Evolutionary conservation across 371 early-diverging fungal genomes (phyloP).

Genomic region (Rhizopus sp.): DNA sequence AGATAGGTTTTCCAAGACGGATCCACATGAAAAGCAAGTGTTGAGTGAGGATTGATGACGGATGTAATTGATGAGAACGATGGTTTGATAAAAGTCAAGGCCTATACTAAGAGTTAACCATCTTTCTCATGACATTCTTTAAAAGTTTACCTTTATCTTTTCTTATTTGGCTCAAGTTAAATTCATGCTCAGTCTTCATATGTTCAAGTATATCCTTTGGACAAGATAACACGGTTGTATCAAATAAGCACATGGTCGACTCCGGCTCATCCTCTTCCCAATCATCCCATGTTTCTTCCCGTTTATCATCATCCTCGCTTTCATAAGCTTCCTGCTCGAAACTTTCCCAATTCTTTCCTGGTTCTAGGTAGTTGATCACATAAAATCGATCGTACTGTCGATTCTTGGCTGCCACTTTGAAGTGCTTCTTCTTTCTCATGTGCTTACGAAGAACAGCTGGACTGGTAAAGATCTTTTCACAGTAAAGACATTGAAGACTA

Average conservation of each 20-base stretch:
- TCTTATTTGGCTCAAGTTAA: constrained; percentile 71
- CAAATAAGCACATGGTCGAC: constrained; percentile 77
- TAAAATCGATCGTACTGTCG: constrained; percentile 93
- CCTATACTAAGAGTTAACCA: constrained; percentile 23
- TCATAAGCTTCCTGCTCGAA: constrained; percentile 82
- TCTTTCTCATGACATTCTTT: neutral
- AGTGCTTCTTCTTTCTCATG: constrained; percentile 99
- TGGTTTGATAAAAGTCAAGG: constrained; percentile 83
- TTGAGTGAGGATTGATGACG: constrained; percentile 69
- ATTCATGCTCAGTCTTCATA: constrained; percentile 71
- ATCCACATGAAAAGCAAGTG: constrained; percentile 74
- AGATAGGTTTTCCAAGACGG: constrained; percentile 47
- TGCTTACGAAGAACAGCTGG: constrained; percentile 90
- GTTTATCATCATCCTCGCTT: constrained; percentile 64
- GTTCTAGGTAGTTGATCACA: constrained; percentile 93
- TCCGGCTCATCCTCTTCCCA: constrained; percentile 80
- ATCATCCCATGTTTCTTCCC: constrained; percentile 62
- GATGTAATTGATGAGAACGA: constrained; percentile 88
- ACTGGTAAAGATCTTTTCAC: constrained; percentile 91
- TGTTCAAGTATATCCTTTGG: constrained; percentile 73
- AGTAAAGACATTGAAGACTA: constrained; percentile 89
- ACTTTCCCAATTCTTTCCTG: constrained; percentile 90
- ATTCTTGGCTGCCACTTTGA: constrained; percentile 90
- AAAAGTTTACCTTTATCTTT: constrained; percentile 41
- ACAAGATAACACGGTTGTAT: constrained; percentile 60